Evolutionary conservation across 2,329 filamentous ascomycete genomes (phyloP).

Genomic region (Calonectria crousiana): DNA sequence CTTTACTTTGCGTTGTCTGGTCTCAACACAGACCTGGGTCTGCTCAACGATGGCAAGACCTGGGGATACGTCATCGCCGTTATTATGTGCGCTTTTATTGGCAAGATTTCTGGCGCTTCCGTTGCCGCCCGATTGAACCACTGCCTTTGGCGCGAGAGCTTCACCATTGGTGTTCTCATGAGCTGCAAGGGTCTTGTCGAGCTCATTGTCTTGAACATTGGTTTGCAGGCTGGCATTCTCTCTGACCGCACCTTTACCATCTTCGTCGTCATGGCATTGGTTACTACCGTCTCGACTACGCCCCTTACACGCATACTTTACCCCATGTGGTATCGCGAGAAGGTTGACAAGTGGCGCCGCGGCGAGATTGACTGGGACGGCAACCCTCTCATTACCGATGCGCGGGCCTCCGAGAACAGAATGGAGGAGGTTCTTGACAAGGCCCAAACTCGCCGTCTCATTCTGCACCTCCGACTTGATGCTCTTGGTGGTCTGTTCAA

Average conservation of each 20-base stretch:
- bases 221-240: conserved; percentile 84
- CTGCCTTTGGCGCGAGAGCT: conserved; percentile 90
- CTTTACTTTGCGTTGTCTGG: conserved; percentile 96
- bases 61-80: conserved; percentile 94
- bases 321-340: conserved; percentile 71
- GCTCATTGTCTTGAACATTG: conserved; percentile 89
- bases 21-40: conserved; percentile 86
- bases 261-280: conserved; percentile 92
- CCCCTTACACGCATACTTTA: conserved; percentile 81
- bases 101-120: conserved; percentile 87
- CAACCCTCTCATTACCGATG: conserved; percentile 47
- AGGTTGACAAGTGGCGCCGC: conserved; percentile 71
- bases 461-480: conserved; percentile 46
- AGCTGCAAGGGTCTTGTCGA: conserved; percentile 97
- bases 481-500: conserved; percentile 46
- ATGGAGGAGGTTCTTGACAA: conserved; percentile 45
- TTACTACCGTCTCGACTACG: conserved; percentile 88
- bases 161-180: conserved; percentile 91
- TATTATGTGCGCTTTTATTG: conserved; percentile 83
- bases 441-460: conserved; percentile 41
- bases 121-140: conserved; percentile 77
- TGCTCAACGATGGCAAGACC: conserved; percentile 83
- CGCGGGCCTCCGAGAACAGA: conserved; percentile 39
- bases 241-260: conserved; percentile 89
- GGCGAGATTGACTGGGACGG: conserved; percentile 90